Evolutionary conservation across 2,329 filamentous ascomycete genomes (phyloP), one percentile per base, ranked within the genome.

Genomic region (Colletotrichum caudatum): DNA sequence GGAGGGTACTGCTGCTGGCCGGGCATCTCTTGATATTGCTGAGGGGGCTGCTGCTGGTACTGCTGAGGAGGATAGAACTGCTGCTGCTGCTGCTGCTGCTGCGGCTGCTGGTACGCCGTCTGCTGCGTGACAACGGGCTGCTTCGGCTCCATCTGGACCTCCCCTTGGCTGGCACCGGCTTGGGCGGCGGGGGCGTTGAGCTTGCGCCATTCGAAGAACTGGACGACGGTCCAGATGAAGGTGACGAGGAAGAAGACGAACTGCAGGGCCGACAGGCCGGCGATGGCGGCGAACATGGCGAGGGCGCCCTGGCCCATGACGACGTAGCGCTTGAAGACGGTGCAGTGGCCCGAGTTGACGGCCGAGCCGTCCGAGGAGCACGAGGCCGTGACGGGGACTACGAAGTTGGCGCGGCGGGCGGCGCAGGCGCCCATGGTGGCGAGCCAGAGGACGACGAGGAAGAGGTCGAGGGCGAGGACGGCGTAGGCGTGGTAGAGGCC

Each of bases 391-490:
- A 83, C 81, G 4, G 48, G 62, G 18, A 80, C 76, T 11, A 73
- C 76, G 75, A 83, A 86, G 23, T 71, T 71, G 44, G 80, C 78
- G 39, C 84, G 81, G 63, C 75, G 78, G 26, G 81, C 79, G 11
- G 85, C 85, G 18, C 80, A 79, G 35, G 83, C 80, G 44, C 76
- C 81, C 75, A 81, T 77, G n/a, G 81, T 80, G 0, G 83, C 80
- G 23, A 87, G 82, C 85, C 85, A 87, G 64, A 87, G 79, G 67
- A 87, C 74, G 58, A 83, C 75, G 77, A 87, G 78, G 54, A 86
- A 76, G 5, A 76, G 79, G 57, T 87, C 84, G 29, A 87, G 78
- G 18, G 77, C 77, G 9, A 87, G 76, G 12, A 85, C 78, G 51
- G 84, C 84, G 73, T 82, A 80, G 68, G 85, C 79, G 73, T 86